Base-by-base conservation (phyloP, 2,329 filamentous ascomycete genomes). In the Diaporthe australafricana region DNA sequence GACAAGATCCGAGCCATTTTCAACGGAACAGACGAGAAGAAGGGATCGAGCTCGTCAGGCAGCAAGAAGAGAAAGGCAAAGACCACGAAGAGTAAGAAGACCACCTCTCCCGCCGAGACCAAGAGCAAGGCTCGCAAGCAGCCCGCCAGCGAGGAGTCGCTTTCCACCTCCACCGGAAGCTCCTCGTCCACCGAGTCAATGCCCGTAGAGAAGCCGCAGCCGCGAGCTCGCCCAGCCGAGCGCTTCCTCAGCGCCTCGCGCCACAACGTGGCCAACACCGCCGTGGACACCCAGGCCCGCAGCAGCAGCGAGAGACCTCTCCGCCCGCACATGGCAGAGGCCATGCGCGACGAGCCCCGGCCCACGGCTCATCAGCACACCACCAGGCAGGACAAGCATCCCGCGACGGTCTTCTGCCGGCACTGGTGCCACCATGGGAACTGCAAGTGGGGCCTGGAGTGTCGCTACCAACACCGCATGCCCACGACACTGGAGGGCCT, bases 351-450 rank as follows among this genome's bases (percentile, higher is more conserved):
- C 27, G 45, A 56, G 42, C 20, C 32, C 22, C 38, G 12, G 67
- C 55, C 42, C 30, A 47, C 42, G 48, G 40, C 42, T n/a, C 27
- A 20, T 8, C 50, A 42, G 48, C 68, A 3, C 71, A 30, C 45
- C 53, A 20, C n/a, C 16, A 17, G 5, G 65, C 60, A 50, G 25
- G 30, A 52, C n/a, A 66, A 71, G 53, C 40, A 16, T 8, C 45
- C 50, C 20, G 22, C 57, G 38, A 71, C 72, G 25, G 48, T 71
- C 32, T 78, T 79, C 76, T 87, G 87, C 77, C 82, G 83, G 16
- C 80, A 85, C 77, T 89, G 86, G 86, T 87, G 86, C 77, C 80
- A 81, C 66, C 79, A 83, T 50, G 86, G 86, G 8, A 81, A 78
- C 16, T 89, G 87, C 77, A 83, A 80, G 75, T 87, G 81, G 79